Evolutionary conservation across 768 basidiomycete species (phyloP), one percentile per base, ranked within the genome.

Genomic region (Hericium alpestre): DNA sequence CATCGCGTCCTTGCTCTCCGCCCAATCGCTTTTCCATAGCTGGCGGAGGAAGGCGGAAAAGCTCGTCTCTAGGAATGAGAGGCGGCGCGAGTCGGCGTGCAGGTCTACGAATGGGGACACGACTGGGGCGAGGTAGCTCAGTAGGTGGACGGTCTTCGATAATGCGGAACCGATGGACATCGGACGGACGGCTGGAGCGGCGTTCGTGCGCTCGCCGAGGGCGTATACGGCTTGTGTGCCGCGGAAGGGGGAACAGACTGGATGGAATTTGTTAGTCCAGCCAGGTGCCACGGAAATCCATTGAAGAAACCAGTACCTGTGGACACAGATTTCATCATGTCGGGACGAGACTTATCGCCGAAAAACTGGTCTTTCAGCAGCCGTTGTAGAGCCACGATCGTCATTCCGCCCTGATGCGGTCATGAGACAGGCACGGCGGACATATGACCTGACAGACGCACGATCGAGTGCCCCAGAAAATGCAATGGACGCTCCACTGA

Each of bases 391-490:
- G 79, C 78, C 18, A 73, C 64, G 53, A 80, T 70, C 8, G 77
- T 80, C 0, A 74, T 67, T 4, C 75, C 78, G 27, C 79, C 78
- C 77, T 78, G 51, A 32, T 38, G 38, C 27, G 39, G 4, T 25
- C n/a, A 32, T 32, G 32, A 32, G 32, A 32, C 6, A 1, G 32
- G 32, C 6, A 7, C 1, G 32, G 32, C 6, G 9, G 32, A 32
- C 32, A 32, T 32, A 32, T 32, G 32, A 10, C 0, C 32, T 8
- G 9, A 32, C 32, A 32, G 12, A 55, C 70, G 23, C 60, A 76
- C 78, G 54, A 79, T 67, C 0, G 77, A 79, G 63, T 79, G 76
- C 2, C 76, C 78, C 8, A 80, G 56, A 57, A 81, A 77, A 64
- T 80, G 78, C 16, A 81, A 61, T 0, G 78, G 78, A 2, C 59